Evolutionary conservation across 768 basidiomycete species (phyloP).

Genomic region (Ramaria rubella): DNA sequence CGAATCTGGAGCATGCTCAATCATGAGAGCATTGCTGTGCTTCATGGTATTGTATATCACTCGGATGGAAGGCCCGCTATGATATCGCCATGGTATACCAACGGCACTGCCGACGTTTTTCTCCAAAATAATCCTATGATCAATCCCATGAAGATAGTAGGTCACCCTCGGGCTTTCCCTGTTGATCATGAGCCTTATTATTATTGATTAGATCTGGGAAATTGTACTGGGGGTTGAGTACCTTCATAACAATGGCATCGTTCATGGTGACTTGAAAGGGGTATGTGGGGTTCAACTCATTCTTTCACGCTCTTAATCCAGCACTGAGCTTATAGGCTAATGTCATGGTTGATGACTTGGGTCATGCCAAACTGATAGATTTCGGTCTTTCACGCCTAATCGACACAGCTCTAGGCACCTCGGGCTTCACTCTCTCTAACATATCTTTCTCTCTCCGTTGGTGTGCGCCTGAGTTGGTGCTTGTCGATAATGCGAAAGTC

Average conservation of each 20-base stretch:
- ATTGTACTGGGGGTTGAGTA: constrained; percentile 17
- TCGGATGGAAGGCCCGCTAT: background rate
- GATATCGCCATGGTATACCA: constrained; percentile 5
- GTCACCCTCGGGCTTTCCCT: background rate
- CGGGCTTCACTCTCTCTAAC: background rate
- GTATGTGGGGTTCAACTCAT: constrained; percentile 2
- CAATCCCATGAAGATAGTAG: background rate
- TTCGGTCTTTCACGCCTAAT: constrained; percentile 8
- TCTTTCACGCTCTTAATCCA: background rate
- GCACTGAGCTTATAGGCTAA: constrained; percentile 3
- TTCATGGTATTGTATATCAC: background rate
- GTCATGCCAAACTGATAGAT: constrained; percentile 9
- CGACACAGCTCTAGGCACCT: background rate
- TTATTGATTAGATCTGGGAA: constrained; percentile 13
- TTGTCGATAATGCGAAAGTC: background rate
- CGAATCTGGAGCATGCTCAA: background rate
- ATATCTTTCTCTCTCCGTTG: background rate
- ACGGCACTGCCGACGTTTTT: constrained; percentile 5
- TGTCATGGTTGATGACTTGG: constrained; percentile 9
- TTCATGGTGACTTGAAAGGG: constrained; percentile 21
- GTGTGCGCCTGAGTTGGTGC: constrained; percentile 6
- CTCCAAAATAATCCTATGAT: background rate
- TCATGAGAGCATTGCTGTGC: background rate
- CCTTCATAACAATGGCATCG: constrained; percentile 14
- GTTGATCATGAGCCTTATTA: background rate